Percentiles rank a stretch among this genome's conserved stretches.
phyloP scores from a whole-genome alignment of 805 yeast genomes.

The Saturnispora serradocipensis region DNA sequence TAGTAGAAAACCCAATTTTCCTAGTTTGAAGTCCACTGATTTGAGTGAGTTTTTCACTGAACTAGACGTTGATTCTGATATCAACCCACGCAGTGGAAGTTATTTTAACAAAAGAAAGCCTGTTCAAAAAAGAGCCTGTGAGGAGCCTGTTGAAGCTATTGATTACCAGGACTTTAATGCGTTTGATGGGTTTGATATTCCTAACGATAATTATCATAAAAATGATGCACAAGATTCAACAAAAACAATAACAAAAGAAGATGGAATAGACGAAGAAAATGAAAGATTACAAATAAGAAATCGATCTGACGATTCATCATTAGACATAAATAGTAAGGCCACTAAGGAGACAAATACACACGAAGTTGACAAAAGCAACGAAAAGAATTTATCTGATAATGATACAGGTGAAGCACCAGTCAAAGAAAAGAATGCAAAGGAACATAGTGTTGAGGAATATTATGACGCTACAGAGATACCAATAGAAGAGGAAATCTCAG shows the following conservation, averaged over 20 bases:
- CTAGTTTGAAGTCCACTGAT: conserved; percentile 12
- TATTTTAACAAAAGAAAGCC: conserved; percentile 8
- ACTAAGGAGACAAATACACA: no score
- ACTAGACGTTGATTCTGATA: conserved; percentile 18
- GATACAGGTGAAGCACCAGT: background rate
- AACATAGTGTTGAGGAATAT: background rate
- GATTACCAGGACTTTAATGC: conserved; percentile 8
- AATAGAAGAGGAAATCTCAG: background rate
- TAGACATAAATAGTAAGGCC: no score
- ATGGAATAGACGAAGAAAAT: background rate
- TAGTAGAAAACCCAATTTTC: background rate
- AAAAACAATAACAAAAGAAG: background rate
- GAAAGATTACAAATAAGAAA: background rate
- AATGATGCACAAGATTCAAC: background rate
- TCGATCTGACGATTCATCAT: background rate
- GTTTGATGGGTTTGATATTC: background rate
- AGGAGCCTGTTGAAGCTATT: background rate
- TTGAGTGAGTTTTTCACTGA: conserved; percentile 13
- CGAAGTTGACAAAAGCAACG: no score
- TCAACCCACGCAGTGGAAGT: conserved; percentile 5
- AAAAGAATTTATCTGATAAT: no score
- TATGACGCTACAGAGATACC: background rate
- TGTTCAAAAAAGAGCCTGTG: background rate
- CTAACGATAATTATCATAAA: background rate
- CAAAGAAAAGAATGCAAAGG: background rate